A percentile compares a stretch with the other conserved stretches of the same genome.
Conservation (phyloP, 495 filamentous ascomycete genomes). For the Astrocystis sublimbata region DNA sequence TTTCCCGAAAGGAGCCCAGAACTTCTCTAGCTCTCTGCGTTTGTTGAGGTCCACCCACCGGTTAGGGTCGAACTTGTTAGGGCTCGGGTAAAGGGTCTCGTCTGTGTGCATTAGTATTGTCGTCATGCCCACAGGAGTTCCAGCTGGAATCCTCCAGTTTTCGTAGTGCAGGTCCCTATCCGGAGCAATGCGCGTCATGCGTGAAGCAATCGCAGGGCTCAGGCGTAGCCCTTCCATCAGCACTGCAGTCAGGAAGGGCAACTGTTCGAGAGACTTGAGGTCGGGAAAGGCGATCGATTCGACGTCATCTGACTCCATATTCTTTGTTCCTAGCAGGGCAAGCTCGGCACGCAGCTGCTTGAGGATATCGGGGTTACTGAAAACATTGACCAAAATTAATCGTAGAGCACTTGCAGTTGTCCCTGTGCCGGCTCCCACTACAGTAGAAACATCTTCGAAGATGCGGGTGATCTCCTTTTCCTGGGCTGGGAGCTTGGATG, state of each 20-base stretch:
- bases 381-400: conserved; percentile 30
- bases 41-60: conserved; percentile 22
- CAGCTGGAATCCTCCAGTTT: conserved; percentile 50
- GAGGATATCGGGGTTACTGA: conserved; percentile 23
- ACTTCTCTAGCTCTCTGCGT: conserved; percentile 18
- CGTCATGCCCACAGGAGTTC: conserved; percentile 40
- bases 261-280: conserved; percentile 21
- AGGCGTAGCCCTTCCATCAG: conserved; percentile 41
- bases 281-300: neutral
- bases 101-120: conserved; percentile 33
- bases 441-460: conserved; percentile 23
- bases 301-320: no score
- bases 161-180: conserved; percentile 39
- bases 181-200: conserved; percentile 40
- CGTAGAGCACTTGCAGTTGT: conserved; percentile 29
- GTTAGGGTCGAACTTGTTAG: conserved; percentile 22
- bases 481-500: conserved; percentile 25
- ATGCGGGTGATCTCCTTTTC: conserved; percentile 32
- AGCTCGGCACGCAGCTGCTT: conserved; percentile 26
- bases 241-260: conserved; percentile 36
- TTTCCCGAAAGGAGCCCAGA: conserved; percentile 28
- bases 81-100: conserved; percentile 25
- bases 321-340: no score
- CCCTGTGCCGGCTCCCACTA: conserved; percentile 32
- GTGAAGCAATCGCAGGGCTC: conserved; percentile 36